Base-by-base conservation (phyloP, 805 yeast species). In the Kurtzmaniella cleridarum region DNA sequence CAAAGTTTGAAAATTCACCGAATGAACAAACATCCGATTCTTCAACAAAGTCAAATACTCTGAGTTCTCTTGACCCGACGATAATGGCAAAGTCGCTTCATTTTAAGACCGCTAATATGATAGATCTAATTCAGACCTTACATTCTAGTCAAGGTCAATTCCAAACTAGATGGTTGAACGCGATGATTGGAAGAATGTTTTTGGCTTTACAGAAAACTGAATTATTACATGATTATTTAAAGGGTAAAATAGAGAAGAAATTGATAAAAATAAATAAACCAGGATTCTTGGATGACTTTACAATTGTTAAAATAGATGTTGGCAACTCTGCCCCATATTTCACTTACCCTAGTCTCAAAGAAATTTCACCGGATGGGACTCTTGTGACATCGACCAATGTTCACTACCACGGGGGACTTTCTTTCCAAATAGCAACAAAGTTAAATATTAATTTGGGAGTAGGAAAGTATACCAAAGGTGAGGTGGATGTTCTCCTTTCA, bases 101-200 rank as follows among this genome's bases (percentile, higher is more conserved):
- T 53, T 81, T 79, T 50, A 73, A 73, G 29, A 85, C 95, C 0
- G 65, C 72, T 2, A 86, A 88, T 52, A 77, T 84, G 71, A 71
- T 87, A 39, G 76, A 75, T 35, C 64, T 93, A 45, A 84, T 88
- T 38, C 89, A 84, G 47, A 75, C 82, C 1, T 60, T 90, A 30
- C 84, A 90, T 54, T 81, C 95, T 1, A 77, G 90, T 0, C 95
- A 86, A 49, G 88, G 87, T 2, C 93, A 88, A 51, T 60, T 84
- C 23, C 83, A 86, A 16, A 79, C 95, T 0, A 79, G 85, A 52
- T 93, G 98, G 98, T 59, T 93, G 16, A 93, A 93, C 60, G 96
- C 96, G 0, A 44, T 90, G 2, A 48, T 85, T 11, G 98, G 98
- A 0, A 69, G 98, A 41, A 47, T 91, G 10, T 93, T 90, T 52